Conservation (phyloP, 331 rosid genomes). For the Rhamnella rubrinervis region DNA sequence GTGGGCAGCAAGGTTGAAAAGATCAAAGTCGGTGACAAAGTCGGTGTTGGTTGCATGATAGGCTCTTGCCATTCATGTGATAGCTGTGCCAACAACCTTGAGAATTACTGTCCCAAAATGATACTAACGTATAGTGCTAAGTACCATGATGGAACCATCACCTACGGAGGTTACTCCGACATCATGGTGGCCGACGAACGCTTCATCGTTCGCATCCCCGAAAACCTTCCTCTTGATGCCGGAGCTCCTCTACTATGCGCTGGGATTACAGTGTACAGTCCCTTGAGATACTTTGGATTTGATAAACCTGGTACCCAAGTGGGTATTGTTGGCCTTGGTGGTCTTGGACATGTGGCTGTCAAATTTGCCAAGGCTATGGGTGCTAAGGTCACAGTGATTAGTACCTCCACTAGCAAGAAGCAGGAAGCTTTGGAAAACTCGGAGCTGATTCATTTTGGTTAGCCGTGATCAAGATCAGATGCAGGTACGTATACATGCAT, state of each 20-base stretch:
- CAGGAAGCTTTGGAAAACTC: constrained; percentile 40
- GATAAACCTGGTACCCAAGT: constrained; percentile 37
- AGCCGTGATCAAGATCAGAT: constrained; percentile 42
- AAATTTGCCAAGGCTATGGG: constrained; percentile 64
- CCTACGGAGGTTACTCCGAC: constrained; percentile 65
- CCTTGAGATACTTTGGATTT: constrained; percentile 41
- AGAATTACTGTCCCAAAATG: constrained; percentile 50
- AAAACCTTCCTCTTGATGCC: constrained; percentile 38
- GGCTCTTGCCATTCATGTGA: constrained; percentile 60
- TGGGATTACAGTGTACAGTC: constrained; percentile 54
- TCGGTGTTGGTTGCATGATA: constrained; percentile 63
- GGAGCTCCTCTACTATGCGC: constrained; percentile 69
- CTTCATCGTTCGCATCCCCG: constrained; percentile 42
- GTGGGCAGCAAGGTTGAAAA: constrained; percentile 60
- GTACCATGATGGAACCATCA: constrained; percentile 41
- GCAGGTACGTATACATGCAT: constrained; percentile 14
- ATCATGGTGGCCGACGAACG: constrained; percentile 45
- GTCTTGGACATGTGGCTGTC: constrained; percentile 51
- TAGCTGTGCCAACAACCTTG: constrained; percentile 43
- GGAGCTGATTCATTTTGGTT: constrained; percentile 53
- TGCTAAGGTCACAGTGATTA: constrained; percentile 48
- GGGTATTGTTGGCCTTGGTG: constrained; percentile 59
- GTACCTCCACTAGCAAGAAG: constrained; percentile 53
- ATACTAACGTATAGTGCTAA: constrained; percentile 38
- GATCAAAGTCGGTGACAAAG: constrained; percentile 63